phyloP scores from a whole-genome alignment of 2,329 filamentous ascomycete species.

The Fusarium sp. region DNA sequence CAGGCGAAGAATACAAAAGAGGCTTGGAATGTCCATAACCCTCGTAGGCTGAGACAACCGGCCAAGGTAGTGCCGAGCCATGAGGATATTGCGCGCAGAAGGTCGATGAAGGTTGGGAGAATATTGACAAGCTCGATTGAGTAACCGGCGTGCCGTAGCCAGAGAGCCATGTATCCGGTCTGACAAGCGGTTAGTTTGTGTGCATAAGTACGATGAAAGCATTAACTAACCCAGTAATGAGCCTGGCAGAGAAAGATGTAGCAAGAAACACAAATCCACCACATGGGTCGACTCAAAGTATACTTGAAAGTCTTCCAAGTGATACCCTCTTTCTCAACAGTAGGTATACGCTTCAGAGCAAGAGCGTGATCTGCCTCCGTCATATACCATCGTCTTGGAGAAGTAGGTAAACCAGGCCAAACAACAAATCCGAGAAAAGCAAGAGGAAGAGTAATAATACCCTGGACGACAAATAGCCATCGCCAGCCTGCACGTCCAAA shows the following conservation, averaged over 20 bases:
- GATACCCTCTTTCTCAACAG: background rate
- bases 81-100: background rate
- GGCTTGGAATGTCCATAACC: slow-evolving; percentile 3
- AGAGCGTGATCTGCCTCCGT: background rate
- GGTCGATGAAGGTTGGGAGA: background rate
- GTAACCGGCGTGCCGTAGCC: background rate
- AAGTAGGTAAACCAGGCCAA: background rate
- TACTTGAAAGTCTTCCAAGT: slow-evolving; percentile 11
- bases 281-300: background rate
- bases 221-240: background rate
- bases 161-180: slow-evolving; percentile 10
- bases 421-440: background rate
- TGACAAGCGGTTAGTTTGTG: fast-evolving
- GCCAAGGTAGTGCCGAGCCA: slow-evolving; percentile 4
- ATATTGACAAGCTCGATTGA: slow-evolving; percentile 5
- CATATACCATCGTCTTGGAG: background rate
- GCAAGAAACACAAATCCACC: slow-evolving; percentile 8
- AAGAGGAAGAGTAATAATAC: background rate
- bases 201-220: fast-evolving
- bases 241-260: background rate
- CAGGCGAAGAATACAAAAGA: slow-evolving; percentile 8
- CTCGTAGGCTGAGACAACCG: slow-evolving; percentile 1
- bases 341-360: background rate
- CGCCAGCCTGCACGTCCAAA: slow-evolving; percentile 11
- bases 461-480: slow-evolving; percentile 6